Evolutionary conservation across 2,329 filamentous ascomycete genomes (phyloP).

Genomic region (Monosporascus cannonballus): DNA sequence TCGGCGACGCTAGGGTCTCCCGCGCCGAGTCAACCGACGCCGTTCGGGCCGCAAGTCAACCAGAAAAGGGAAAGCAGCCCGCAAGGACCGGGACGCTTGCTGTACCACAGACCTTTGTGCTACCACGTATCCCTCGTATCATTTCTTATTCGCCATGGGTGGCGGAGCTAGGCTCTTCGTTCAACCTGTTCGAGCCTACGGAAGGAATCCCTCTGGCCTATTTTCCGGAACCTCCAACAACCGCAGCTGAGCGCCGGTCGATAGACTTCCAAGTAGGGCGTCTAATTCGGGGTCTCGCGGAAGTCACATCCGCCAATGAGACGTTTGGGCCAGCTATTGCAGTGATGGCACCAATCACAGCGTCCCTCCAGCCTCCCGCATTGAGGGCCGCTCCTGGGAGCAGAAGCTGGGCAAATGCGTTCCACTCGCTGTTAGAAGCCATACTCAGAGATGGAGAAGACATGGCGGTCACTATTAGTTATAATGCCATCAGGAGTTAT

Average conservation of each 20-base stretch:
- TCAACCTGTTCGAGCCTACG: conserved; percentile 35
- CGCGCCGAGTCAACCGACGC: background rate
- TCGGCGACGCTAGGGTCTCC: background rate
- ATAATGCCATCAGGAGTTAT: conserved; percentile 47
- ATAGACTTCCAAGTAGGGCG: conserved; percentile 43
- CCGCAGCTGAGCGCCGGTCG: conserved; percentile 25
- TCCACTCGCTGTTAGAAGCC: conserved; percentile 49
- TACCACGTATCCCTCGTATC: conserved; percentile 33
- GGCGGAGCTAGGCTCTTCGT: conserved; percentile 28
- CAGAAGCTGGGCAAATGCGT: conserved; percentile 49
- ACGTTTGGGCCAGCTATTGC: conserved; percentile 42
- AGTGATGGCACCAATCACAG: conserved; percentile 23
- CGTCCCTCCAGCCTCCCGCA: conserved; percentile 3
- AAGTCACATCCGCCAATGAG: conserved; percentile 37
- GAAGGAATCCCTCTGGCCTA: conserved; percentile 32
- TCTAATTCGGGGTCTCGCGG: conserved; percentile 38
- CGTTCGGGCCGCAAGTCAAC: background rate
- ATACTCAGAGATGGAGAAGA: conserved; percentile 56
- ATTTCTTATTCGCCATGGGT: conserved; percentile 30
- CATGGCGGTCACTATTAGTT: conserved; percentile 51
- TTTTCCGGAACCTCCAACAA: conserved; percentile 26
- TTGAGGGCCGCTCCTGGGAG: conserved; percentile 14
- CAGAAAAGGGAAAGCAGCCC: background rate
- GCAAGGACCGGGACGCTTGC: conserved; percentile 4
- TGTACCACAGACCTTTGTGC: conserved; percentile 14